Percentiles rank a stretch among this genome's conserved stretches.
Conservation (phyloP, 2,329 filamentous ascomycete genomes). For the Dactylonectria macrodidyma region DNA sequence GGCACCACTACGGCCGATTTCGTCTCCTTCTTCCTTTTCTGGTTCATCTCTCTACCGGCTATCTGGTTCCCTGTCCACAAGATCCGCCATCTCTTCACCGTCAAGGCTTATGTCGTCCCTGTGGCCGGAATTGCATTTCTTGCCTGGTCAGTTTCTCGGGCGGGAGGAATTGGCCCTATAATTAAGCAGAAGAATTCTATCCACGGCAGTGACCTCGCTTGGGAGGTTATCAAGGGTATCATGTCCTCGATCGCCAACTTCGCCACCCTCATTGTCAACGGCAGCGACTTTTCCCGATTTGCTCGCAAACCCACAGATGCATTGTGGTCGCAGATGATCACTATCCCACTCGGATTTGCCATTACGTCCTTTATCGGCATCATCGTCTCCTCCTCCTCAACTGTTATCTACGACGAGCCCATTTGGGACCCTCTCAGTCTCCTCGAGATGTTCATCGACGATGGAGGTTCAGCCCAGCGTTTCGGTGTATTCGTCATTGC, state of each 20-base stretch:
- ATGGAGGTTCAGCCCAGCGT: constrained; percentile 77
- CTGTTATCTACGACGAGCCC: constrained; percentile 75
- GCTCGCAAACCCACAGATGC: constrained; percentile 82
- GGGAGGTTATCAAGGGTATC: constrained; percentile 87
- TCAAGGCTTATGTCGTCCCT: constrained; percentile 89
- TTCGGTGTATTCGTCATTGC: constrained; percentile 84
- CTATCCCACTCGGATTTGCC: constrained; percentile 80
- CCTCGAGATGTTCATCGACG: constrained; percentile 76
- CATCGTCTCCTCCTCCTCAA: constrained; percentile 81
- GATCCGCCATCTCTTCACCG: constrained; percentile 90
- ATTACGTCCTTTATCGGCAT: constrained; percentile 90
- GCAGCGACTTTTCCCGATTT: constrained; percentile 90
- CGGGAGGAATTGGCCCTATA: constrained; percentile 87
- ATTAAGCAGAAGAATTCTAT: constrained; percentile 76
- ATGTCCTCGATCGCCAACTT: constrained; percentile 95
- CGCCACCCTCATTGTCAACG: constrained; percentile 86
- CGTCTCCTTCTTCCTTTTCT: constrained; percentile 89
- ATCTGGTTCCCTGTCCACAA: constrained; percentile 93
- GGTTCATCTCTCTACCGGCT: constrained; percentile 83
- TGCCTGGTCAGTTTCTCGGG: constrained; percentile 87
- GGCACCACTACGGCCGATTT: constrained; percentile 84
- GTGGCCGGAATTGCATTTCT: constrained; percentile 88
- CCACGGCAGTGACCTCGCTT: constrained; percentile 79
- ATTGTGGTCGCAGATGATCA: constrained; percentile 83
- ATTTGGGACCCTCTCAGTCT: constrained; percentile 83